Conservation (phyloP, 495 filamentous ascomycete species). For the Neurospora africana region DNA sequence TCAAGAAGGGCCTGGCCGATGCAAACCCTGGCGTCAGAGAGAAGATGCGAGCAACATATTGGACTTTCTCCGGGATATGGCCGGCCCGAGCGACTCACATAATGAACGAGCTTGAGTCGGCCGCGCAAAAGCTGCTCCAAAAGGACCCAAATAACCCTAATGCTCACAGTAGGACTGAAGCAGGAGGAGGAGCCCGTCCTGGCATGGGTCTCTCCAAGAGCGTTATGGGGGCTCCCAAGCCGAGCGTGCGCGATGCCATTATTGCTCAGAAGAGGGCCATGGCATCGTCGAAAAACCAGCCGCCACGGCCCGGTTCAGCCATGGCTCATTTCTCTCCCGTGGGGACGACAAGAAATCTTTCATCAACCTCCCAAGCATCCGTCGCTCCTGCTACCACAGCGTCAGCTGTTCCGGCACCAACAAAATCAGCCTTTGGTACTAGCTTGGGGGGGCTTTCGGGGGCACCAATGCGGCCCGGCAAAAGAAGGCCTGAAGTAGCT, state of each 20-base stretch:
- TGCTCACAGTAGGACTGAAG: slow-evolving; percentile 41
- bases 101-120: slow-evolving; percentile 60
- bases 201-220: slow-evolving; percentile 48
- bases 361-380: slow-evolving; percentile 32
- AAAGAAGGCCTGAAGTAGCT: slow-evolving; percentile 37
- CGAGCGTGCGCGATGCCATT: slow-evolving; percentile 63
- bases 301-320: slow-evolving; percentile 63
- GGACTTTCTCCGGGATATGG: slow-evolving; percentile 70
- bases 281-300: slow-evolving; percentile 44
- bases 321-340: slow-evolving; percentile 54
- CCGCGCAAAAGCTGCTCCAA: slow-evolving; percentile 62
- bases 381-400: slow-evolving; percentile 20
- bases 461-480: slow-evolving; percentile 44
- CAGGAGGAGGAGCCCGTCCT: slow-evolving; percentile 35
- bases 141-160: slow-evolving; percentile 76
- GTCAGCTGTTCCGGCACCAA: slow-evolving; percentile 29
- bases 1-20: slow-evolving; percentile 78
- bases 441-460: slow-evolving; percentile 41
- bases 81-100: slow-evolving; percentile 65
- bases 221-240: slow-evolving; percentile 44
- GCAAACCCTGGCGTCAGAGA: slow-evolving; percentile 81
- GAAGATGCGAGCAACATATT: slow-evolving; percentile 72
- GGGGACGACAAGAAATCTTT: slow-evolving; percentile 35
- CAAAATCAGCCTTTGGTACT: slow-evolving; percentile 28
- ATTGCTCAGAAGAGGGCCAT: slow-evolving; percentile 67